Evolutionary conservation across 768 basidiomycete species (phyloP), one percentile per base, ranked within the genome.

Genomic region (Rhizopogon rudus): DNA sequence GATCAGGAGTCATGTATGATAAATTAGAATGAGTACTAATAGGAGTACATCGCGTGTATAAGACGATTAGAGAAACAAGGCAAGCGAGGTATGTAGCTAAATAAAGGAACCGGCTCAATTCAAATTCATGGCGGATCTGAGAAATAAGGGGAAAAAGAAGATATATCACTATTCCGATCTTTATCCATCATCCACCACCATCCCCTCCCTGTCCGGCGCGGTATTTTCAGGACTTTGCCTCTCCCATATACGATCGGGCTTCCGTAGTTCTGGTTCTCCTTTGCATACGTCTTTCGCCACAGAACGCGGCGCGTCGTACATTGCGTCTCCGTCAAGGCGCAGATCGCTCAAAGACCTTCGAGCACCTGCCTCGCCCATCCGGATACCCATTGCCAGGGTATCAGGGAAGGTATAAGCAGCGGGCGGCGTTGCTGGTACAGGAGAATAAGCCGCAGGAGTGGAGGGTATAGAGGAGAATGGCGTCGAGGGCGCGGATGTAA

Each of bases 381-480:
- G 67, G 20, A 70, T 61, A 3, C 57, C 67, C 59, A 46, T 62
- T 28, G 58, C 59, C n/a, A 68, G 55, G 16, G 52, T 61, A 43
- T 71, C 70, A 1, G 67, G 59, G 20, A 60, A 67, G 1, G 69
- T 59, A 48, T 59, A 69, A 41, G 56, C 25, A 43, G 58, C 53
- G 5, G 54, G 54, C 8, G 54, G 54, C 8, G 54, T 55, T 12
- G 25, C 22, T 25, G 54, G 54, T 40, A 51, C 16, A 20, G 54
- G 52, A 12, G 35, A 55, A 40, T 31, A 37, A 37, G 48, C 48
- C 2, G 31, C 48, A 6, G 67, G 67, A 16, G 69, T 71, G 12
- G 69, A 63, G 5, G 67, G 67, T n/a, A 63, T 61, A 16, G 67
- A 69, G 16, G 62, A 68, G 8, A 68, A 66, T 2, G 68, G 68